Percentiles rank a stretch among this genome's conserved stretches.
Evolutionary conservation across 257 asterid species (phyloP).

Genomic region (Salvia splendens): DNA sequence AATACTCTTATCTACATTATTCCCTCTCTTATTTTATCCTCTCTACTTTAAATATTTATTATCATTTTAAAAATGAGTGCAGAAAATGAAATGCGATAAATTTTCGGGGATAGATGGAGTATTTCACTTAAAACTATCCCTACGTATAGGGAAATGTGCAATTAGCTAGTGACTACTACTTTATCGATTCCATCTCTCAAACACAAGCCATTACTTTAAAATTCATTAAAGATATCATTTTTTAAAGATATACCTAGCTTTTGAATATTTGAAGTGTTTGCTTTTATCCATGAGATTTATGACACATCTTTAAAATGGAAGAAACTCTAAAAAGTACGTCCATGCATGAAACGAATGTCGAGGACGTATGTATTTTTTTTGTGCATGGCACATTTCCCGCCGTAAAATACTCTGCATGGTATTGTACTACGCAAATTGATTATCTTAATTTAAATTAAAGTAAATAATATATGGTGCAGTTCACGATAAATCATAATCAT

Average conservation of each 20-base stretch:
- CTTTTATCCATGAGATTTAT: conserved; percentile 21
- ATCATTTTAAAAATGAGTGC: too few relatives aligned
- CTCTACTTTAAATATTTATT: too few relatives aligned
- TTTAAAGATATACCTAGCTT: background rate
- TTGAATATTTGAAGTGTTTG: background rate
- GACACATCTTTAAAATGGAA: conserved; percentile 24
- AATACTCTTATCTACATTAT: too few relatives aligned
- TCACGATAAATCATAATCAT: conserved; percentile 52
- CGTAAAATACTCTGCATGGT: conserved; percentile 34
- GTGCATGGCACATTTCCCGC: conserved; percentile 46
- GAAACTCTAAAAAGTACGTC: conserved; percentile 31
- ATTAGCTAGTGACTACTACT: too few relatives aligned
- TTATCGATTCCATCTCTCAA: too few relatives aligned
- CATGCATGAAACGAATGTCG: conserved; percentile 43
- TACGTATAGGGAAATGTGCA: too few relatives aligned
- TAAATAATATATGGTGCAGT: conserved; percentile 25
- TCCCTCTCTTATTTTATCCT: too few relatives aligned
- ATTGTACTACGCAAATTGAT: conserved; percentile 7
- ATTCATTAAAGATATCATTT: too few relatives aligned
- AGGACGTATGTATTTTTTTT: conserved; percentile 31
- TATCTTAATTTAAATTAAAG: background rate
- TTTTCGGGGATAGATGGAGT: too few relatives aligned
- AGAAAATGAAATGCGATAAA: too few relatives aligned
- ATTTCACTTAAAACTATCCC: too few relatives aligned
- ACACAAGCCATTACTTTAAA: too few relatives aligned